Percentiles rank a stretch among this genome's conserved stretches.
phyloP scores from a whole-genome alignment of 108 stramenopile species.

The Stephanodiscus triporus region DNA sequence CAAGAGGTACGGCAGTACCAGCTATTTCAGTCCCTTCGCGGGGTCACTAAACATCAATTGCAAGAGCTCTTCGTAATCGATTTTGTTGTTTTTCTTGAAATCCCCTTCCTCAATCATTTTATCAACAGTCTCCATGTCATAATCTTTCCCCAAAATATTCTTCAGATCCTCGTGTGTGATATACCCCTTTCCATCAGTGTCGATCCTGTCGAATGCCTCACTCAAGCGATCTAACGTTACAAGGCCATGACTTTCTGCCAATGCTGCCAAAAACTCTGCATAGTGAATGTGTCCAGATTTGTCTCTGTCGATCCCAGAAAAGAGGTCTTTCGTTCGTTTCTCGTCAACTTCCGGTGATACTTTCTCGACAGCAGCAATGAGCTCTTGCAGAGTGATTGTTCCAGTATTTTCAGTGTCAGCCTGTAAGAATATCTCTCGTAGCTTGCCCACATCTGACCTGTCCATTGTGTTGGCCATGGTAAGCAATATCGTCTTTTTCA shows the following conservation, averaged over 20 bases:
- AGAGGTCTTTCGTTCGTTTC: constrained; percentile 57
- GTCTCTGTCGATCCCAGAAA: constrained; percentile 70
- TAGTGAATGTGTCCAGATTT: constrained; percentile 70
- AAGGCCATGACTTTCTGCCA: constrained; percentile 66
- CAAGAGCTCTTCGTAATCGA: constrained; percentile 75
- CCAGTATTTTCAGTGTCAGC: constrained; percentile 67
- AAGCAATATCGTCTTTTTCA: constrained; percentile 64
- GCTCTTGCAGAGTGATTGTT: constrained; percentile 62
- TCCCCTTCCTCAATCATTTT: constrained; percentile 67
- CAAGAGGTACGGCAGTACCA: no score
- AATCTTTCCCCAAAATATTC: constrained; percentile 61
- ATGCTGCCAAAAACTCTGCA: constrained; percentile 77
- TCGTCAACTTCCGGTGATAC: constrained; percentile 51
- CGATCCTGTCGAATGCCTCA: constrained; percentile 79
- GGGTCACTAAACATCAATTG: constrained; percentile 62
- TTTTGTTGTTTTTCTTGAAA: constrained; percentile 61
- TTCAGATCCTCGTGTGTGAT: constrained; percentile 71
- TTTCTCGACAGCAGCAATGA: constrained; percentile 50
- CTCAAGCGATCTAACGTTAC: constrained; percentile 69
- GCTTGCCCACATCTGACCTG: constrained; percentile 49
- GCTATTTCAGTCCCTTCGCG: constrained; percentile 32
- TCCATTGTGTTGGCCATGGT: constrained; percentile 73
- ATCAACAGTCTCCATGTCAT: constrained; percentile 64
- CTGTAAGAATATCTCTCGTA: constrained; percentile 57
- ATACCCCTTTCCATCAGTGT: constrained; percentile 67